Conservation (phyloP, 2,329 filamentous ascomycete genomes). For the Aspergillus glaucus region DNA sequence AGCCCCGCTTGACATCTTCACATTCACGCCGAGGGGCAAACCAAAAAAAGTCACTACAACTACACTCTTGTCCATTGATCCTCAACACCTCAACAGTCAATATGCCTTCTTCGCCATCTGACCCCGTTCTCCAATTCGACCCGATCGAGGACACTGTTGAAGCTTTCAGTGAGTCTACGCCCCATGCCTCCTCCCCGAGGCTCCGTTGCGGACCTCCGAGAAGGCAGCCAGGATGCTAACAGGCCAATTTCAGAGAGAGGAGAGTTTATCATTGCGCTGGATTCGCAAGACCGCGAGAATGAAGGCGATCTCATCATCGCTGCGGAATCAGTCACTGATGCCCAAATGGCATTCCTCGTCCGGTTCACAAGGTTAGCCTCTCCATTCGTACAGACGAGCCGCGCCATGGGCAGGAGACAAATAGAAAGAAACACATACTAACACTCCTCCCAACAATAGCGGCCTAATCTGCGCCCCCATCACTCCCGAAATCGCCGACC, state of each 20-base stretch:
- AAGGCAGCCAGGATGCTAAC: conserved; percentile 9
- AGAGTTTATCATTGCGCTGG: conserved; percentile 93
- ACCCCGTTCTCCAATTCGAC: conserved; percentile 31
- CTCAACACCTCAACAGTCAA: conserved; percentile 1
- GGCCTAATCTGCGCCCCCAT: conserved; percentile 90
- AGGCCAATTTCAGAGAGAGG: conserved; percentile 53
- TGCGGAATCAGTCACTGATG: conserved; percentile 71
- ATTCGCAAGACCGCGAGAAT: conserved; percentile 88
- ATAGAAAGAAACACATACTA: neutral
- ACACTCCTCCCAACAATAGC: conserved; percentile 33
- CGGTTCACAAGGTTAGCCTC: conserved; percentile 61
- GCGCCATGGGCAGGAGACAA: neutral
- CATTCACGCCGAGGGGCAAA: neutral
- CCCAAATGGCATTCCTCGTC: conserved; percentile 95
- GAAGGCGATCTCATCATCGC: conserved; percentile 98
- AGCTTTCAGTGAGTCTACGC: conserved; percentile 33
- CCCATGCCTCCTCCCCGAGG: neutral
- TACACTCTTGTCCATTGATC: neutral
- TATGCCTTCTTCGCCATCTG: conserved; percentile 29
- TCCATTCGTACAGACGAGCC: neutral
- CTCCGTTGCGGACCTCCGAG: neutral
- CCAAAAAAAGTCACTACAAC: neutral
- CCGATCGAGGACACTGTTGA: conserved; percentile 38
- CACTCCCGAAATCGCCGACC: conserved; percentile 58
- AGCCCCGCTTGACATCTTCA: neutral